Evolutionary conservation across 2,329 filamentous ascomycete genomes (phyloP).

Genomic region (Aureobasidium sp.): DNA sequence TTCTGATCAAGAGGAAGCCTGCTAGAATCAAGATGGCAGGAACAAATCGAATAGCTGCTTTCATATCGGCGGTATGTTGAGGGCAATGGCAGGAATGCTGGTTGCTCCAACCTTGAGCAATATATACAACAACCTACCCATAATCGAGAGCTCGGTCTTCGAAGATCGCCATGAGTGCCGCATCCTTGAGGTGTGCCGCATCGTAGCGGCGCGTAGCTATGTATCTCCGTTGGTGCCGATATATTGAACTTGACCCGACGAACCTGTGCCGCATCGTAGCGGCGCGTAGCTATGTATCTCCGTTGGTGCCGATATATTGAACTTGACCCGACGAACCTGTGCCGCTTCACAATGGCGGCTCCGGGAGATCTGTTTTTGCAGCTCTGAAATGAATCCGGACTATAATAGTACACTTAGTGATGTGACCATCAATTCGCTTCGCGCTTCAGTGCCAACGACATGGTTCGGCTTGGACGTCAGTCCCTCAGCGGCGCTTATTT

Average conservation of each 20-base stretch:
- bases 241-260: background rate
- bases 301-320: background rate
- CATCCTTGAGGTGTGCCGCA: background rate
- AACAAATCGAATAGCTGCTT: background rate
- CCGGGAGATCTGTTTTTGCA: no score
- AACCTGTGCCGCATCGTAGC: background rate
- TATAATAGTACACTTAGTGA: background rate
- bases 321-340: background rate
- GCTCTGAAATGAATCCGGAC: background rate
- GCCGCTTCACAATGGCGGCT: background rate
- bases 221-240: background rate
- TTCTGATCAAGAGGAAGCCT: background rate
- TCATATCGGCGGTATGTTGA: background rate
- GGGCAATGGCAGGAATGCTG: background rate
- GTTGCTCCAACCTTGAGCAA: background rate
- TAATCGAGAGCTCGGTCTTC: background rate
- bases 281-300: background rate
- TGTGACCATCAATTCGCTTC: background rate
- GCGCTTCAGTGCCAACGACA: background rate
- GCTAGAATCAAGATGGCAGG: background rate
- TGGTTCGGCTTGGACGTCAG: background rate
- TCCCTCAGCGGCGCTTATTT: background rate
- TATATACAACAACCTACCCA: background rate
- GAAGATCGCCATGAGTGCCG: background rate
- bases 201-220: background rate